Evolutionary conservation across 1,284 basidiomycete genomes (phyloP).

Genomic region (Moesziomyces antarcticus): DNA sequence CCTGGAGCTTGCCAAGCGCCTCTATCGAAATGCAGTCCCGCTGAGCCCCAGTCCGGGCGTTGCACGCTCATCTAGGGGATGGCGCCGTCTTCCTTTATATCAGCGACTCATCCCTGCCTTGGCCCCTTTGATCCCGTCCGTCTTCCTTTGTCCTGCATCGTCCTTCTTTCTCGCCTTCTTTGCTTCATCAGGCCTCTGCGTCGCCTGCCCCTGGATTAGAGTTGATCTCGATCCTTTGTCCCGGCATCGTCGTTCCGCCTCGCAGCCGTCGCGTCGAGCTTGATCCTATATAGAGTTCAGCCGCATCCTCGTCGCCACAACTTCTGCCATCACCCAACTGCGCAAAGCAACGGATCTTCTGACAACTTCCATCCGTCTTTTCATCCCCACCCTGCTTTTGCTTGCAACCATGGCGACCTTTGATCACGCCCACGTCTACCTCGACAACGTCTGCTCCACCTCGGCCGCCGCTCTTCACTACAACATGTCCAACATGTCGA

Average conservation of each 20-base stretch:
- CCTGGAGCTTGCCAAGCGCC: too few relatives aligned
- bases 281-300: slow-evolving; percentile 15
- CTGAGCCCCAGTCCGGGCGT: too few relatives aligned
- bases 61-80: too few relatives aligned
- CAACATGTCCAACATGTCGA: slow-evolving; percentile 34
- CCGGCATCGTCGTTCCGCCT: neutral
- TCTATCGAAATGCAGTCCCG: too few relatives aligned
- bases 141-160: neutral
- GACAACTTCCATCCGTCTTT: slow-evolving; percentile 4
- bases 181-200: neutral
- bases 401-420: slow-evolving; percentile 17
- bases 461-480: slow-evolving; percentile 18
- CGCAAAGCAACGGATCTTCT: slow-evolving; percentile 4
- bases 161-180: slow-evolving; percentile 1
- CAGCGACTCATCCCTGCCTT: too few relatives aligned
- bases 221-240: slow-evolving; percentile 21
- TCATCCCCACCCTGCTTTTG: neutral
- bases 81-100: too few relatives aligned
- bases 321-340: slow-evolving; percentile 1
- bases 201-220: slow-evolving; percentile 4
- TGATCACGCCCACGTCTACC: slow-evolving; percentile 20
- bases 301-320: slow-evolving; percentile 7
- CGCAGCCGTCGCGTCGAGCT: neutral
- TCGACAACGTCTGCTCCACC: slow-evolving; percentile 16
- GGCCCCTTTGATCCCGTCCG: too few relatives aligned